Conservation (phyloP, 768 basidiomycete genomes). For the Amanita jacksonii region DNA sequence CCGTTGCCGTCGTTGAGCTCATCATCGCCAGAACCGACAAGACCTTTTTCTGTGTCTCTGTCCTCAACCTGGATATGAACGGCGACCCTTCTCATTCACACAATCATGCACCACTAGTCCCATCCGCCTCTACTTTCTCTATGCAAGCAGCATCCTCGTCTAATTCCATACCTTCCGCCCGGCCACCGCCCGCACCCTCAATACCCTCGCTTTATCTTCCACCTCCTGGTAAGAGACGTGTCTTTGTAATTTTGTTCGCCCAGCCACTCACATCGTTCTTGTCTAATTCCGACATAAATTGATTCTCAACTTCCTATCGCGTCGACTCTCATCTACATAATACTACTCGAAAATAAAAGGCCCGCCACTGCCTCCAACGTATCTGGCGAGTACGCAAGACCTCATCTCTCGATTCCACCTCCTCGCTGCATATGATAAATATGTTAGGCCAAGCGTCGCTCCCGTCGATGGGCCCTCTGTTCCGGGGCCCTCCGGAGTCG, state of each 20-base stretch:
- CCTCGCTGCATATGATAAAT: constrained; percentile 69
- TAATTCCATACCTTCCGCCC: constrained; percentile 16
- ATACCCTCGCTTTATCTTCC: constrained; percentile 29
- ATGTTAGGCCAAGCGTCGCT: constrained; percentile 49
- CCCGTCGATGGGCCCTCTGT: constrained; percentile 17
- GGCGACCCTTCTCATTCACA: constrained; percentile 37
- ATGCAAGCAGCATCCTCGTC: constrained; percentile 20
- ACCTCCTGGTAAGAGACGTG: constrained; percentile 28
- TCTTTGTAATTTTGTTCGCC: neutral
- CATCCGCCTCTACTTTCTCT: constrained; percentile 21
- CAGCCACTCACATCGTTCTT: neutral
- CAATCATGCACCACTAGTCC: constrained; percentile 14
- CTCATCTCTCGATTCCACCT: constrained; percentile 66
- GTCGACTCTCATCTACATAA: neutral
- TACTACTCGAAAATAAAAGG: constrained; percentile 16
- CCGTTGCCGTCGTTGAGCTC: constrained; percentile 16
- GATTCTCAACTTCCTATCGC: neutral
- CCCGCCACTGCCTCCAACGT: constrained; percentile 31
- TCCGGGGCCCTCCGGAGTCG: constrained; percentile 1
- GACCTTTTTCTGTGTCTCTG: constrained; percentile 4
- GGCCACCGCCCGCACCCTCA: constrained; percentile 19
- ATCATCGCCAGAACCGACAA: constrained; percentile 14
- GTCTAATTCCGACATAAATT: constrained; percentile 1
- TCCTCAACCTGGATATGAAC: constrained; percentile 23
- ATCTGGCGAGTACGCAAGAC: constrained; percentile 70